Evolutionary conservation across 768 basidiomycete species (phyloP).

Genomic region (Boletus coccyginus): DNA sequence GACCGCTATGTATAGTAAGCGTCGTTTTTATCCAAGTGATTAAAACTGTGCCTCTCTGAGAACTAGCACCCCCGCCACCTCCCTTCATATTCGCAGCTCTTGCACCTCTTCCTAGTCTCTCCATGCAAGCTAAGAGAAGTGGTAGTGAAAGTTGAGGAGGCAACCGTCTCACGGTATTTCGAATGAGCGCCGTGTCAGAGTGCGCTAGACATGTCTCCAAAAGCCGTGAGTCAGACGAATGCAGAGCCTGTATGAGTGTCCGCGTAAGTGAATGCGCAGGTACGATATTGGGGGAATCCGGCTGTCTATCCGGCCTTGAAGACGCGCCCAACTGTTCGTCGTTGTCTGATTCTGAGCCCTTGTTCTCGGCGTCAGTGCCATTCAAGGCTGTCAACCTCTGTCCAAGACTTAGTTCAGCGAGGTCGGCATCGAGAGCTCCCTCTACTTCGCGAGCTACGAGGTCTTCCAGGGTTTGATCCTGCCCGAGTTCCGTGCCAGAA

Average conservation of each 20-base stretch:
- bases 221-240: conserved; percentile 87
- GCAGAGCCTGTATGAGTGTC: conserved; percentile 92
- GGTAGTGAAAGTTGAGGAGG: conserved; percentile 87
- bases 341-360: conserved; percentile 41
- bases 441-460: conserved; percentile 50
- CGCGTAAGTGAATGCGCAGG: conserved; percentile 88
- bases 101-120: conserved; percentile 77
- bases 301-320: conserved; percentile 15
- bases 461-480: conserved; percentile 53
- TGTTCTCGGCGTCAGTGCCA: conserved; percentile 41
- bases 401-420: conserved; percentile 90
- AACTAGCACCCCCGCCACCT: conserved; percentile 74
- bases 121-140: conserved; percentile 83
- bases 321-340: conserved; percentile 42
- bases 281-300: conserved; percentile 39
- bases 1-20: conserved; percentile 80
- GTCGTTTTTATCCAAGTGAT: conserved; percentile 80
- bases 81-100: conserved; percentile 73
- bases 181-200: conserved; percentile 76
- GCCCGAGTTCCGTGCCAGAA: conserved; percentile 65
- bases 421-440: conserved; percentile 73
- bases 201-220: conserved; percentile 86
- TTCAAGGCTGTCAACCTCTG: conserved; percentile 80
- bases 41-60: conserved; percentile 68
- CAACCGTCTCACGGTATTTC: conserved; percentile 81